phyloP scores from a whole-genome alignment of 768 basidiomycete genomes.

The Lactifluus subvellereus region DNA sequence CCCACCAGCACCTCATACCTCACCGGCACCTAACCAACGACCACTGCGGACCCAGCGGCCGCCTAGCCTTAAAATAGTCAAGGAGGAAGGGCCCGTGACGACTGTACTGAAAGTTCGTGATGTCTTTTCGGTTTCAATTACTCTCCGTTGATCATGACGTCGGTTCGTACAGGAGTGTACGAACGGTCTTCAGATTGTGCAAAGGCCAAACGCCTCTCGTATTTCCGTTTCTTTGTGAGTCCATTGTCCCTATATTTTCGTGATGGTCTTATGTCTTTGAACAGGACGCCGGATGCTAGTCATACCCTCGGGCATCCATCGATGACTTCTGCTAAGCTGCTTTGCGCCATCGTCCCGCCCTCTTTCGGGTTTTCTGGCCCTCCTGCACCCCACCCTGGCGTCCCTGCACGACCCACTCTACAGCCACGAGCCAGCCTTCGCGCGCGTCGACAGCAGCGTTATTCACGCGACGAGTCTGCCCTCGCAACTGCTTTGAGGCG shows the following conservation, averaged over 20 bases:
- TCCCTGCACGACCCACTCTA: neutral
- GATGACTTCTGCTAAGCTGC: conserved; percentile 2
- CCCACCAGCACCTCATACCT: neutral
- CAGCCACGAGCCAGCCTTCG: conserved; percentile 6
- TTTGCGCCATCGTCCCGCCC: neutral
- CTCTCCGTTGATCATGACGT: neutral
- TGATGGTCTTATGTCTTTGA: neutral
- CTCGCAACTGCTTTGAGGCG: conserved; percentile 3
- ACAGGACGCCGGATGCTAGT: conserved; percentile 4
- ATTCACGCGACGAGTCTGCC: conserved; percentile 18
- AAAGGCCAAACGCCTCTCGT: neutral
- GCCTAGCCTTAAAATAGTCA: conserved; percentile 5
- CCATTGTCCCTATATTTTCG: neutral
- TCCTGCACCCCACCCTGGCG: neutral
- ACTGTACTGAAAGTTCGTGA: conserved; percentile 8
- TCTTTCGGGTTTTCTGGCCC: neutral
- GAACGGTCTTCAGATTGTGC: conserved; percentile 6
- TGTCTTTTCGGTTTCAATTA: neutral
- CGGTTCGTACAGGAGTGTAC: conserved; percentile 3
- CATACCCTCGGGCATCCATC: neutral
- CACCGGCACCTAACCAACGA: neutral
- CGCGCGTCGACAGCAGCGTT: conserved; percentile 11
- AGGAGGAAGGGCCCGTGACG: conserved; percentile 8
- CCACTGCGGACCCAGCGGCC: conserved; percentile 3
- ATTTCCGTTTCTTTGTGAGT: conserved; percentile 15